Evolutionary conservation across 2,329 filamentous ascomycete species (phyloP), one percentile per base, ranked within the genome.

Genomic region (Ophiostoma quercus): DNA sequence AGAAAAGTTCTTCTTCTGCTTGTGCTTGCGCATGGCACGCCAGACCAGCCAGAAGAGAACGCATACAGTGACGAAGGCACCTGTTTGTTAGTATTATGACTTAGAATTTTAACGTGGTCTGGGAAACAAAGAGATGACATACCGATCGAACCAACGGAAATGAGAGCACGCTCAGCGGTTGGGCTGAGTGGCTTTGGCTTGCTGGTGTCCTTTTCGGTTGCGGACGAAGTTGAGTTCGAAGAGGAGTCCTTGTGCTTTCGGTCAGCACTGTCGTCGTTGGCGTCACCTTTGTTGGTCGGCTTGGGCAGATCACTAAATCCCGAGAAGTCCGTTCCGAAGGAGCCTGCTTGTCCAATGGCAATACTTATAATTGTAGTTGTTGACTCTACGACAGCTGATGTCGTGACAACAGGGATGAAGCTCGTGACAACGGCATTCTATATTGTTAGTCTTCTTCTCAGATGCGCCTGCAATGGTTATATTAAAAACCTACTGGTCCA

Each of bases 11-110:
- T 73, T 73, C 11, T 71, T 71, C 39, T 74, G 73, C 67, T 75
- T 79, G 8, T 77, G 75, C 72, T 77, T 80, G 70, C 77, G 77
- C 63, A 78, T 67, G 12, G 76, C 76, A n/a, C 80, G 78, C 77
- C 80, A 83, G 5, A 81, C 74, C 32, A 84, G 76, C 82, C 82
- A 85, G 8, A 74, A 74, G 32, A 84, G 70, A 71, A 83, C 81
- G 68, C 79, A 81, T 9, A 83, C 71, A 37, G 83, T 74, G 25
- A 84, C 79, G 67, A 83, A 82, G 6, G 78, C 79, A 37, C 80
- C 83, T 83, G 2, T 12, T 9, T 8, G 12, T 65, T 14, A 47
- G 12, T 16, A 25, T 66, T n/a, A 67, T 47, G 12, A 32, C n/a
- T 16, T 62, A 29, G 37, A 39, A 8, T 8, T 43, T 43, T 43